phyloP scores from a whole-genome alignment of 345 rosid species.

The Eucalyptus victrix region DNA sequence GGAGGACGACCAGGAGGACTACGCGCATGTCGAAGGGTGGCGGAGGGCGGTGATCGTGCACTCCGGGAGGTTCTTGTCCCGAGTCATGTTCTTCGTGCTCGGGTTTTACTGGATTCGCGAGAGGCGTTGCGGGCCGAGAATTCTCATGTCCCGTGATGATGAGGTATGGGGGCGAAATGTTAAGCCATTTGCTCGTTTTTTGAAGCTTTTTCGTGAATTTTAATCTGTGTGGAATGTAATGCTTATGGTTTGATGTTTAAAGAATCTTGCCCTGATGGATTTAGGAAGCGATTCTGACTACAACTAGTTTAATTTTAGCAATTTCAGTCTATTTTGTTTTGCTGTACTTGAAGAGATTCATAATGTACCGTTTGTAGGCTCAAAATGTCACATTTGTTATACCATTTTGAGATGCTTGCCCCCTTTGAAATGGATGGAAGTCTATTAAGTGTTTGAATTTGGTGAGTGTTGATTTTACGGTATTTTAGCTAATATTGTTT shows the following conservation, averaged over 20 bases:
- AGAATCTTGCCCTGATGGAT: neutral
- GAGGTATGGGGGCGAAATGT: neutral
- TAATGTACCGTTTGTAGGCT: neutral
- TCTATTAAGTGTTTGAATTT: neutral
- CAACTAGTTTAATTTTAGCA: neutral
- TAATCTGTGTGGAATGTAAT: neutral
- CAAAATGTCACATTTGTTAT: neutral
- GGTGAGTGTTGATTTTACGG: neutral
- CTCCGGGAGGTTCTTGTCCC: constrained; percentile 51
- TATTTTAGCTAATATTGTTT: neutral
- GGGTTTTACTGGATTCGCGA: constrained; percentile 85
- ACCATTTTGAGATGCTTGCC: neutral
- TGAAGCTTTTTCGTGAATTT: neutral
- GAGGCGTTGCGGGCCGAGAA: constrained; percentile 1
- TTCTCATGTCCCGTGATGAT: neutral
- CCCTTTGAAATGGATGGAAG: neutral
- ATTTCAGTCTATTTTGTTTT: neutral
- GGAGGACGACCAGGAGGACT: constrained; percentile 70
- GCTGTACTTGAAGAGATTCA: neutral
- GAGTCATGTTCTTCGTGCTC: constrained; percentile 57
- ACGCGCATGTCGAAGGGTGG: constrained; percentile 86
- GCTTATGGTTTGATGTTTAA: neutral
- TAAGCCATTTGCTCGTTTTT: neutral
- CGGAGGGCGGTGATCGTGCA: constrained; percentile 51
- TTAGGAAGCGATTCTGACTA: neutral